These are phyloP conservation scores for Carex littledalei DNA, from an alignment of 176 grass and related monocot species.

Conservation along the genomic window DNA sequence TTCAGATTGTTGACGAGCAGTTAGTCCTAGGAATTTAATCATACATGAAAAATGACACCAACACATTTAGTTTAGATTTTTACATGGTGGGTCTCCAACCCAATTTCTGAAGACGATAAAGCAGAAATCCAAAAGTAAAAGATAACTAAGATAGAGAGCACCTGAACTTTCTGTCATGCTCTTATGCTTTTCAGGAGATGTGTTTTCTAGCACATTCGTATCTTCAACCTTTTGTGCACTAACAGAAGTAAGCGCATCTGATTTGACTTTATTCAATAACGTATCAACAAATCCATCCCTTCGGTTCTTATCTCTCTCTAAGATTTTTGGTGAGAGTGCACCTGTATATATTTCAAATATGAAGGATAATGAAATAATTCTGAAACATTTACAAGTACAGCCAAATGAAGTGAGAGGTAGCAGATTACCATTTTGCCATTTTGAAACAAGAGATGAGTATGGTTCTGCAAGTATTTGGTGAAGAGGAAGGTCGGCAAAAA, in stretches of 20 bases:
- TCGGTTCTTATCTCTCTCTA: constrained; percentile 59
- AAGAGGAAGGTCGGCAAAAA: constrained; percentile 84
- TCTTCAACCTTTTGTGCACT: constrained; percentile 21
- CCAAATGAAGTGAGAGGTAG: constrained; percentile 26
- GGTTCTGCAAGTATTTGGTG: constrained; percentile 70
- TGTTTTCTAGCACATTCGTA: neutral
- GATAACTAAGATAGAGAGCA: constrained; percentile 7
- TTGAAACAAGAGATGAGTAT: constrained; percentile 75
- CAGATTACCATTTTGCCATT: constrained; percentile 73
- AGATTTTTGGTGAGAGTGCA: constrained; percentile 47
- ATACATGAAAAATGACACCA: neutral
- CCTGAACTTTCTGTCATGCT: constrained; percentile 29
- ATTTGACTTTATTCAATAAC: constrained; percentile 47
- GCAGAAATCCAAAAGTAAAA: neutral
- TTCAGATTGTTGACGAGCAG: constrained; percentile 38
- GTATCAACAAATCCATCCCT: constrained; percentile 75
- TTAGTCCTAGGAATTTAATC: constrained; percentile 33
- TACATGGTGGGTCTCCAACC: neutral
- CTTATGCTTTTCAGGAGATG: constrained; percentile 13
- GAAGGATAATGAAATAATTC: constrained; percentile 2
- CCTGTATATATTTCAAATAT: constrained; percentile 34
- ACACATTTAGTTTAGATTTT: neutral
- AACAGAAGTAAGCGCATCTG: constrained; percentile 20
- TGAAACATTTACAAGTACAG: neutral
- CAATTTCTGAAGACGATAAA: neutral